phyloP scores from a whole-genome alignment of 179 eudicot species.

The Heliamphora pulchella region DNA sequence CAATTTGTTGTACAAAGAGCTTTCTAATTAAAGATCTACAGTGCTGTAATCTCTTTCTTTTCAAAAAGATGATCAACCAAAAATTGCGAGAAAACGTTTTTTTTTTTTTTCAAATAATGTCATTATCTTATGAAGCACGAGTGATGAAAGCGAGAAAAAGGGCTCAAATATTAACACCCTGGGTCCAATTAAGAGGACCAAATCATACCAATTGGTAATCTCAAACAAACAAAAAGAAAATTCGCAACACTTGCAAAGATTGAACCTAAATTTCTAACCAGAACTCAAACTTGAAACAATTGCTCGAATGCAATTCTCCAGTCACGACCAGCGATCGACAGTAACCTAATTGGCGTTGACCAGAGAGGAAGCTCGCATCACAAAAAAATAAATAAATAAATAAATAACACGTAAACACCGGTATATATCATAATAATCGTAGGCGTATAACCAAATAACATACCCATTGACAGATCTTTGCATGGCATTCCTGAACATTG shows the following conservation, averaged over 20 bases:
- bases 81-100: too few species aligned
- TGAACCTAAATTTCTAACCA: neutral
- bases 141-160: too few species aligned
- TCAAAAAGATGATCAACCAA: too few species aligned
- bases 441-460: neutral
- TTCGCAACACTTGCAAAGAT: neutral
- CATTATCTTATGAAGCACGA: too few species aligned
- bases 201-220: neutral
- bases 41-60: too few species aligned
- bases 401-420: neutral
- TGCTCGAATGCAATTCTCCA: neutral
- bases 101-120: too few species aligned
- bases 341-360: neutral
- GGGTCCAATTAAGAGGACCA: neutral
- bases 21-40: too few species aligned
- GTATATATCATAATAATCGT: neutral
- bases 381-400: neutral
- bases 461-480: slow-evolving; percentile 55
- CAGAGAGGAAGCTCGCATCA: neutral
- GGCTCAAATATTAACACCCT: too few species aligned
- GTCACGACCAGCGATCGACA: neutral
- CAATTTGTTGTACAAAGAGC: too few species aligned
- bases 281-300: neutral
- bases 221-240: neutral
- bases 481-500: slow-evolving; percentile 48